These are phyloP conservation scores for Tillandsia fasciculata DNA, from an alignment of 176 grass and related monocot genomes.

Conservation along the genomic window DNA sequence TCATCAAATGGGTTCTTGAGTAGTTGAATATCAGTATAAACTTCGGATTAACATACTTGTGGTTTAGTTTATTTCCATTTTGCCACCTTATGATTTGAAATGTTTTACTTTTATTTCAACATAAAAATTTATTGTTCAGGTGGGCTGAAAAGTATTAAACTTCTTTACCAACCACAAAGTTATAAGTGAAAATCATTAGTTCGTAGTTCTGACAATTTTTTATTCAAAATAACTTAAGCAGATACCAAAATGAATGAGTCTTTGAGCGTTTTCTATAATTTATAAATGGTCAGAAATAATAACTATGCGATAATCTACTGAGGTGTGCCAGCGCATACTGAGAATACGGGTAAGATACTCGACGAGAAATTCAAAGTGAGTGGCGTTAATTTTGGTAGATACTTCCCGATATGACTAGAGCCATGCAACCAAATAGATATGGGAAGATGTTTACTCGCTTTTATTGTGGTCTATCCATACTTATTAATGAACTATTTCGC, in stretches of 20 bases:
- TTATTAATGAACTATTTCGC: background rate
- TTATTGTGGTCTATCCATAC: background rate
- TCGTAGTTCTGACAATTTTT: too few relatives aligned
- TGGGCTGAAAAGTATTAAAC: too few relatives aligned
- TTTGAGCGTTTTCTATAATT: background rate
- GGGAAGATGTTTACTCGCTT: background rate
- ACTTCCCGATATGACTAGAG: background rate
- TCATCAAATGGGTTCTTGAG: background rate
- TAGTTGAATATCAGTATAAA: background rate
- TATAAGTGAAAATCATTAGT: too few relatives aligned
- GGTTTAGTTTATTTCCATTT: too few relatives aligned
- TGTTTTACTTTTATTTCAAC: too few relatives aligned
- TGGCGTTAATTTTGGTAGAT: background rate
- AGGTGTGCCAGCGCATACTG: background rate
- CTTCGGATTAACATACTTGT: too few relatives aligned
- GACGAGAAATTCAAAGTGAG: background rate
- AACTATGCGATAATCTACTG: background rate
- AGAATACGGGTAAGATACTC: background rate
- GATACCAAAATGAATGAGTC: too few relatives aligned
- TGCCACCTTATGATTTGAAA: too few relatives aligned
- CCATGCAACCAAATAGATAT: background rate
- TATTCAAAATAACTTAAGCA: too few relatives aligned
- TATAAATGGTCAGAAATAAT: background rate
- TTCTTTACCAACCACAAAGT: too few relatives aligned
- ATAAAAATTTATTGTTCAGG: too few relatives aligned